Evolutionary conservation across 176 grass and related monocot genomes (phyloP), one percentile per base, ranked within the genome.

Genomic region (Calamus simplicifolius): DNA sequence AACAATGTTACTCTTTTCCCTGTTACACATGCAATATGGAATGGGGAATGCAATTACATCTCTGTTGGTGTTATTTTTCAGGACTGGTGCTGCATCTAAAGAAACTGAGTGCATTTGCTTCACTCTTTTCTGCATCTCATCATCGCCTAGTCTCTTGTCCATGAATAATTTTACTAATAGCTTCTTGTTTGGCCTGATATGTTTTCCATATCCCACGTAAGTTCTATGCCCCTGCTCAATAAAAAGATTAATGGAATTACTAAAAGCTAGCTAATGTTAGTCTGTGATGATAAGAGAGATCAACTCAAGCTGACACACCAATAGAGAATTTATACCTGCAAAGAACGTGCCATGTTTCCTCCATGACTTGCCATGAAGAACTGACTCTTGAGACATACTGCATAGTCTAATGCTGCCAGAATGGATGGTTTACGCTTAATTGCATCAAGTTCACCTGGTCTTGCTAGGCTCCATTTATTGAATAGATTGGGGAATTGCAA

Each of bases 281-380:
- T 38, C 10, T 12, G 6, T 10, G 31, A 1, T 38, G 10, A 38
- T 10, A 38, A 8, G n/a, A 10, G 31, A 38, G 31, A 38, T 8
- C 31, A 2, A 38, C 7, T 10, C 7, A 2, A 23, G 21, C 21
- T 23, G 21, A 23, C 0, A 38, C 31, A n/a, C 1, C 31, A 38
- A 16, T 19, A 48, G 5, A 19, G 52, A 52, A 64, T 27, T 13
- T 7, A 50, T 25, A 72, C 76, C 69, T 67, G 70, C 27, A 80
- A 62, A 16, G 64, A 51, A 4, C 69, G 64, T 0, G 72, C 79
- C 79, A 82, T 82, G 38, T 82, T 82, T 61, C 79, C 79, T n/a
- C 79, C 79, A 57, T 82, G 79, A 25, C 60, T 76, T 14, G 72
- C 72, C 15, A 82, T 29, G 72, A 82, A 82, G 30, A 82, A 52